Base-by-base conservation (phyloP, 2,329 filamentous ascomycete genomes). In the Aspergillus unguis region DNA sequence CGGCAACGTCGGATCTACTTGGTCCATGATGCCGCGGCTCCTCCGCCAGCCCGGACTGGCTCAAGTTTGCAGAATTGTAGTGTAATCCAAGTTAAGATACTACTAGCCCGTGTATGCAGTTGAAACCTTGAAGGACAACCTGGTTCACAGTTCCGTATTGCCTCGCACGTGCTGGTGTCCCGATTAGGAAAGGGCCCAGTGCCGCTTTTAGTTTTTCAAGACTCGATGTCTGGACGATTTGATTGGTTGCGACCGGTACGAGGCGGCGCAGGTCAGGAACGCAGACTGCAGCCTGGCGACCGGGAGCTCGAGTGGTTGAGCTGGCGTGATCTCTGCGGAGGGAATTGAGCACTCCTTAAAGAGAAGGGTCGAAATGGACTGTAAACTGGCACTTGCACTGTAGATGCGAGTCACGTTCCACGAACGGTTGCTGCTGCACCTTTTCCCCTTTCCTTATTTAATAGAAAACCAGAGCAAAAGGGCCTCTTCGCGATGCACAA, bases 21-120 rank as follows among this genome's bases (percentile, higher is more conserved):
- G 49, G 28, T 73, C 71, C 71, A 73, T 74, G 46, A 44, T 64
- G 53, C 43, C 52, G 46, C 45, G 44, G 44, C 46, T 50, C 37
- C 53, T 51, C 47, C 50, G 48, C 49, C 50, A 49, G 38, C 44
- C 50, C 41, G n/a, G 36, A 49, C 43, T 50, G 46, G 48, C 45
- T 43, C 36, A 23, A 25, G 9, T 49, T 26, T 23, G 35, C 23
- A 43, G 17, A 8, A 35, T 46, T 33, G 44, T 35, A 29, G 40
- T 10, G 28, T 28, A 43, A 28, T 23, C 46, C 48, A 45, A 31
- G 44, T 55, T 55, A 48, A 42, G 38, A 41, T 55, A 49, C 40
- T 52, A 52, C 27, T 50, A 49, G 44, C 23, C 31, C 29, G 45
- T 32, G 35, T 29, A 41, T 48, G 46, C 11, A 49, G 40, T 43